Base-by-base conservation (phyloP, 2,329 filamentous ascomycete species). In the Sclerotinia glacialis region DNA sequence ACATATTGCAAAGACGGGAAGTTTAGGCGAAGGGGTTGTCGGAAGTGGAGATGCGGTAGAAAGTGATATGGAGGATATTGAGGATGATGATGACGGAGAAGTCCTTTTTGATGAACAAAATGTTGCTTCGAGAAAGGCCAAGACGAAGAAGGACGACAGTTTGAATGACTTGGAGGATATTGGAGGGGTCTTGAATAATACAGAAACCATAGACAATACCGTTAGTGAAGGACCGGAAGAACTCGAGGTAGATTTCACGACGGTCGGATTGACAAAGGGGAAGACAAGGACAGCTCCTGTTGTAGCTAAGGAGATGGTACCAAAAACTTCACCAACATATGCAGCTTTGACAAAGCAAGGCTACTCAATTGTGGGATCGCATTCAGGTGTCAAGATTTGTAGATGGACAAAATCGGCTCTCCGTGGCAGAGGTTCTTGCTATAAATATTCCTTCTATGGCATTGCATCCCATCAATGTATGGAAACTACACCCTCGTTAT, bases 321-420 rank as follows among this genome's bases (percentile, higher is more conserved):
- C 95, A 11, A 90, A 89, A 70, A 87, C 88, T 68, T 97, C 94
- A 1, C 94, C 95, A 0, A 98, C 95, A 0, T 93, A 96, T 75
- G 84, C 87, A 16, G 86, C 94, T 23, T 85, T 98, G 53, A 98
- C 94, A 0, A 99, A 98, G 77, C 94, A 99, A 82, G 94, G 94
- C 34, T 98, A 98, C 77, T 89, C 91, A 0, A 97, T 98, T 67
- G 90, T 99, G 47, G 95, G 95, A 64, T 94, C 92, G 0, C 95
- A 98, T 79, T 96, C 92, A 0, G 94, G 94, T 40, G 94, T 98
- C 71, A 98, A 98, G 79, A 97, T 97, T 74, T 99, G 94, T 77
- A 91, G 95, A 42, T 99, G 94, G 94, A 98, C 95, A 12, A 99
- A 99, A 79, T 97, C 93, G 1, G 94, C 94, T 12, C 87, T 98